phyloP scores from a whole-genome alignment of 2,329 filamentous ascomycete genomes.

The Sporothrix globosa region DNA sequence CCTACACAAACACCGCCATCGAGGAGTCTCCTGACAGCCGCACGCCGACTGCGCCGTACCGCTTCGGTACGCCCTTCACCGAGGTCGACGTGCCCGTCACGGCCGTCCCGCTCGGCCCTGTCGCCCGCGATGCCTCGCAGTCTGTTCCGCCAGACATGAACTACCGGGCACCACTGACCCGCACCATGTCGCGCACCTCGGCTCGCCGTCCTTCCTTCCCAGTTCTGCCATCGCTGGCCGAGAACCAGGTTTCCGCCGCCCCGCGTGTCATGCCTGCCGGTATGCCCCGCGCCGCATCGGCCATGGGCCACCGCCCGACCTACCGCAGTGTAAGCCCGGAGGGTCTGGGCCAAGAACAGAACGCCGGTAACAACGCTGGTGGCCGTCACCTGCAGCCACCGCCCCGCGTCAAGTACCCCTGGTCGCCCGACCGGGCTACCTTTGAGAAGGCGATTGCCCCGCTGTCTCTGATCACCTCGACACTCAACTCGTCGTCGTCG shows the following conservation, averaged over 20 bases:
- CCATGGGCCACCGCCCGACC: constrained; percentile 25
- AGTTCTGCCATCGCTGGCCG: constrained; percentile 69
- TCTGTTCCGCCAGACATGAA: constrained; percentile 94
- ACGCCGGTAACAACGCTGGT: background rate
- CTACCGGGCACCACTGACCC: constrained; percentile 59
- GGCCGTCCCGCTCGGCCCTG: constrained; percentile 68
- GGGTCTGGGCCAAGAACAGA: background rate
- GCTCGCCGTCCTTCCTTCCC: constrained; percentile 68
- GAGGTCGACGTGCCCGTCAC: constrained; percentile 88
- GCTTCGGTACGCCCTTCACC: constrained; percentile 83
- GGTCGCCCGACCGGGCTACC: constrained; percentile 53
- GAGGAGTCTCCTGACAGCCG: constrained; percentile 36
- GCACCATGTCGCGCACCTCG: constrained; percentile 60
- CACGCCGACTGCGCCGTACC: constrained; percentile 62
- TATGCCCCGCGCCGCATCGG: constrained; percentile 32
- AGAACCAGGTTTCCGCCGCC: constrained; percentile 55
- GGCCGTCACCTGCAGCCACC: constrained; percentile 54
- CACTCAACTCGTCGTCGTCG: constrained; percentile 31
- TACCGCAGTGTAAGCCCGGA: constrained; percentile 22
- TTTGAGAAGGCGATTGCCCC: constrained; percentile 54
- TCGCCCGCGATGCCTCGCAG: constrained; percentile 79
- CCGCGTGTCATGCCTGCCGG: constrained; percentile 38
- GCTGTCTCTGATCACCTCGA: constrained; percentile 22
- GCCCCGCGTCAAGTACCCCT: constrained; percentile 59
- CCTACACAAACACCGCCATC: constrained; percentile 37